Evolutionary conservation across 2,329 filamentous ascomycete species (phyloP), one percentile per base, ranked within the genome.

Genomic region (Hypoxylon sp.): DNA sequence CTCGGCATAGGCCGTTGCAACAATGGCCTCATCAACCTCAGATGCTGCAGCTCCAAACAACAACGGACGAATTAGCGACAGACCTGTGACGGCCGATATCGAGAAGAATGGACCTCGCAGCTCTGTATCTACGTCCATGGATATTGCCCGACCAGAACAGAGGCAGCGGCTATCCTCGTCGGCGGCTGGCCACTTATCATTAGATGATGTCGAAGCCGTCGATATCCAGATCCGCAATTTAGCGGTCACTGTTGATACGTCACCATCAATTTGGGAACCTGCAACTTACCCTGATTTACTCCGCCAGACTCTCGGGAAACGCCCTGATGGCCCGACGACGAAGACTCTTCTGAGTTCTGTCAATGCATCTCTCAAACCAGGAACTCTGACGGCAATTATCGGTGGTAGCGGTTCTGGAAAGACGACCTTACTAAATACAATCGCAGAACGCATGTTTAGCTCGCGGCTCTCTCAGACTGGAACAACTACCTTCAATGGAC

Each of bases 391-490:
- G 0, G 92, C 92, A 8, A 93, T 94, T 58, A 89, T 94, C 63
- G 92, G 92, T 9, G 91, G 91, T 3, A 91, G 89, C 74, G 91
- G 92, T 19, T 91, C 88, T 1, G 91, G 91, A 0, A 94, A 94
- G 80, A 92, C 90, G 3, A 91, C 89, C 0, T 80, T 92, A 63
- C 81, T 94, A 35, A 94, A 93, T 76, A 87, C 89, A 19, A 85
- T 94, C 80, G 90, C 92, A 10, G 88, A 91, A 70, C 86, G 92
- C 35, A 88, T 93, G 77, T 83, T 84, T n/a, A 88, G 86, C 72
- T 79, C 82, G 0, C 79, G 85, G 8, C 75, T 88, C 14, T 79
- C 79, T 2, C 84, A 87, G 31, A 80, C 83, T 3, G 91, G 92
- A 0, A 77, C 78, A 3, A 85, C 84, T 0, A 86, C 84, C 0